Percentiles rank a stretch among this genome's conserved stretches.
phyloP scores from a whole-genome alignment of 2,329 filamentous ascomycete species.

The Apiospora marii region DNA sequence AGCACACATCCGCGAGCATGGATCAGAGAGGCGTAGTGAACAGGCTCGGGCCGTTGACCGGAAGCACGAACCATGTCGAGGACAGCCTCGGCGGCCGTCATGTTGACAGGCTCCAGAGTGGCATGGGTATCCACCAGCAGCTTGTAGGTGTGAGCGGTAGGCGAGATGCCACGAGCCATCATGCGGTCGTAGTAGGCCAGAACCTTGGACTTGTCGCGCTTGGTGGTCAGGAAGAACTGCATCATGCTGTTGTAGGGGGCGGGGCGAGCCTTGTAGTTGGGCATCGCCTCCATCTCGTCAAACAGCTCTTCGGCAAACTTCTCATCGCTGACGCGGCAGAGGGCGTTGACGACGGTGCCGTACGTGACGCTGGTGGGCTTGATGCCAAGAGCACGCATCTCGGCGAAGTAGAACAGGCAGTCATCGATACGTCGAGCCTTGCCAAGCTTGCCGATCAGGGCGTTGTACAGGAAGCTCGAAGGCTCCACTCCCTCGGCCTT shows the following conservation, averaged over 20 bases:
- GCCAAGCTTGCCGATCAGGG: slow-evolving; percentile 95
- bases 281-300: slow-evolving; percentile 98
- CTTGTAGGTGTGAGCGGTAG: slow-evolving; percentile 97
- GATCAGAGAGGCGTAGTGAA: slow-evolving; percentile 95
- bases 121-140: slow-evolving; percentile 95
- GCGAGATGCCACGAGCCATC: slow-evolving; percentile 84
- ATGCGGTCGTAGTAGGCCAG: slow-evolving; percentile 95
- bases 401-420: slow-evolving; percentile 96
- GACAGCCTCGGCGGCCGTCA: slow-evolving; percentile 85
- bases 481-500: slow-evolving; percentile 94
- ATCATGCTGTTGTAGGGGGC: slow-evolving; percentile 99
- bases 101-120: slow-evolving; percentile 89
- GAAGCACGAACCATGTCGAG: slow-evolving; percentile 78
- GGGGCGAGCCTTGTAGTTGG: slow-evolving; percentile 97
- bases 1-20: slow-evolving; percentile 95
- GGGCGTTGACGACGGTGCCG: slow-evolving; percentile 95
- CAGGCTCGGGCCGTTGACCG: slow-evolving; percentile 83
- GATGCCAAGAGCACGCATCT: slow-evolving; percentile 93
- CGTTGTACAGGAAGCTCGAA: slow-evolving; percentile 97
- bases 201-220: slow-evolving; percentile 94
- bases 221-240: slow-evolving; percentile 98
- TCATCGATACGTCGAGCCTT: slow-evolving; percentile 98
- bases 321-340: slow-evolving; percentile 96
- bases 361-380: slow-evolving; percentile 98
- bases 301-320: slow-evolving; percentile 98